Conservation (phyloP, 2,329 filamentous ascomycete species). For the Bipolaris cookei region DNA sequence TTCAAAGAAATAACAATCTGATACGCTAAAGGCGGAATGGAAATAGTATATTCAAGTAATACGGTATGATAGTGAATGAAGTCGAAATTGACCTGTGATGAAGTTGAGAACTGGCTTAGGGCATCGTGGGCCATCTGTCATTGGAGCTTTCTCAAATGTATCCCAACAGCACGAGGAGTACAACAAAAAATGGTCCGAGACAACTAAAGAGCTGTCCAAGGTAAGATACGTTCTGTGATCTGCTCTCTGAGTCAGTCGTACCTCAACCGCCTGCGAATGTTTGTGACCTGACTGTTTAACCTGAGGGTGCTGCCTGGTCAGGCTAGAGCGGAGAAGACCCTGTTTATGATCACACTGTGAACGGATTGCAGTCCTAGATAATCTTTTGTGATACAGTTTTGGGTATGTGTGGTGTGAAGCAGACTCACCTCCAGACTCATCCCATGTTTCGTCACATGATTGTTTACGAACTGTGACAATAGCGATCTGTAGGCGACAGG, state of each 20-base stretch:
- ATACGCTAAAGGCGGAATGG: not conserved
- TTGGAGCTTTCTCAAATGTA: not conserved
- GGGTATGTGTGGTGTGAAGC: not conserved
- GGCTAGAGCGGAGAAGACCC: not conserved
- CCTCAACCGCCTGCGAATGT: not conserved
- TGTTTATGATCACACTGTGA: not conserved
- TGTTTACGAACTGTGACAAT: not conserved
- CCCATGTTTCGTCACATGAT: not conserved
- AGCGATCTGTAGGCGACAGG: not conserved
- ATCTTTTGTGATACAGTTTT: not conserved
- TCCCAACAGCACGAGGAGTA: not conserved
- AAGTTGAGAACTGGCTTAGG: not conserved
- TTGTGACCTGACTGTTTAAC: not conserved
- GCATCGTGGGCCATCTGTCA: not conserved
- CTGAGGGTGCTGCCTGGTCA: not conserved
- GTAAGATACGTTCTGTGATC: not conserved
- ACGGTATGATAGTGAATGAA: not conserved
- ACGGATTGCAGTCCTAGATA: not conserved
- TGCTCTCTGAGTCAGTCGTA: too few relatives aligned
- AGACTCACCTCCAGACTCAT: not conserved
- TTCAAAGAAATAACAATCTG: not conserved
- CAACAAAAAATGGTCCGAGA: not conserved
- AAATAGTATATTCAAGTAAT: not conserved
- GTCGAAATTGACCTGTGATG: too few relatives aligned
- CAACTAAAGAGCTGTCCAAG: too few relatives aligned